phyloP scores from a whole-genome alignment of 306 rosid species.

The Leucaena leucocephala region DNA sequence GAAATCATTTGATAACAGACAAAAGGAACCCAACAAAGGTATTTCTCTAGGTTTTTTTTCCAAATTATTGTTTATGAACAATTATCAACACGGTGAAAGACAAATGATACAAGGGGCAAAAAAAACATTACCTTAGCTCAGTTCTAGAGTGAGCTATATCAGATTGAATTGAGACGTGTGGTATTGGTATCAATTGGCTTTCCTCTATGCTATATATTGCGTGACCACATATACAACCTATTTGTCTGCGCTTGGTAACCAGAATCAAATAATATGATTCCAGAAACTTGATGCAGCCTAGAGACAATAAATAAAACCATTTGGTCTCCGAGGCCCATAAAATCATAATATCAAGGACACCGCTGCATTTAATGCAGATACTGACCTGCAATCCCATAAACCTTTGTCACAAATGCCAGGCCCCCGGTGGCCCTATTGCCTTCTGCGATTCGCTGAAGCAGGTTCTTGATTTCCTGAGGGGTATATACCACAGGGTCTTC shows the following conservation, averaged over 20 bases:
- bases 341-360: background rate
- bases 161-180: slow-evolving; percentile 81
- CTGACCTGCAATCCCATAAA: slow-evolving; percentile 74
- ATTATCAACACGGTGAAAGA: background rate
- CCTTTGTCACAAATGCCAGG: slow-evolving; percentile 73
- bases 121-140: slow-evolving; percentile 45
- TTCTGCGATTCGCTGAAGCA: slow-evolving; percentile 85
- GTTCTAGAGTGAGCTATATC: slow-evolving; percentile 93
- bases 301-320: background rate
- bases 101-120: background rate
- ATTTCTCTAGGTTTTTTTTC: background rate
- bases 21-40: background rate
- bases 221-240: slow-evolving; percentile 91
- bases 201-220: slow-evolving; percentile 87
- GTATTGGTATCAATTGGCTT: slow-evolving; percentile 84
- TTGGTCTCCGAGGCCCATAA: background rate
- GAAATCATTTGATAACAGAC: background rate
- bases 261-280: slow-evolving; percentile 92
- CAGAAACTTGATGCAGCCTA: slow-evolving; percentile 83
- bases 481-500: slow-evolving; percentile 95
- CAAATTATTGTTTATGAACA: background rate
- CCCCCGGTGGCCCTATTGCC: slow-evolving; percentile 96
- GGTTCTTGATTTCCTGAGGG: slow-evolving; percentile 79
- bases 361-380: background rate
- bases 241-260: slow-evolving; percentile 90